A percentile compares a stretch with the other conserved stretches of the same genome.
These are phyloP conservation scores for Oryza nivara DNA, from an alignment of 176 grass and related monocot genomes.

Conservation along the genomic window DNA sequence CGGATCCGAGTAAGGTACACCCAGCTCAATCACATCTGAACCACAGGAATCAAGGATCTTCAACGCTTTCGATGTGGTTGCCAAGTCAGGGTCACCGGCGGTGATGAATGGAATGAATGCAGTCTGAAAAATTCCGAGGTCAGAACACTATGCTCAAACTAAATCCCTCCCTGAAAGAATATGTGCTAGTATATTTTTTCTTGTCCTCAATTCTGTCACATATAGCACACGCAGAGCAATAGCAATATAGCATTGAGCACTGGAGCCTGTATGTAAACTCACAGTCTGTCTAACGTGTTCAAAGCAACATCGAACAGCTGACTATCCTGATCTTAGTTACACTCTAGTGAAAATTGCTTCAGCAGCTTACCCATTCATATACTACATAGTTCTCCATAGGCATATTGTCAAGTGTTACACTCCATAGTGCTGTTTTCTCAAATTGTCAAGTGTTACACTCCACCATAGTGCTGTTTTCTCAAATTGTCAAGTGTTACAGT, in stretches of 20 bases:
- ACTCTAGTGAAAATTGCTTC: not conserved
- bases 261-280: not conserved
- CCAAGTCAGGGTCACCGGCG: slow-evolving; percentile 86
- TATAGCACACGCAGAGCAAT: not conserved
- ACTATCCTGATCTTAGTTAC: not conserved
- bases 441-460: too few relatives aligned
- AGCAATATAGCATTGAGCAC: not conserved
- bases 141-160: not conserved
- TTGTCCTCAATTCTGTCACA: not conserved
- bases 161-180: not conserved
- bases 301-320: not conserved
- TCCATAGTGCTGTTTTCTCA: too few relatives aligned
- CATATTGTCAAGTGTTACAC: not conserved
- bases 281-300: not conserved
- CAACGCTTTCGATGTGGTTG: slow-evolving; percentile 73
- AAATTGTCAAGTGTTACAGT: too few relatives aligned
- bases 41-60: slow-evolving; percentile 84
- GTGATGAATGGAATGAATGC: slow-evolving; percentile 93
- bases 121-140: slow-evolving; percentile 50
- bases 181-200: not conserved
- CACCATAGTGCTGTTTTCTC: too few relatives aligned
- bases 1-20: slow-evolving; percentile 88
- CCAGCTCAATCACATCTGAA: slow-evolving; percentile 84
- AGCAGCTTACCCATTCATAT: not conserved
- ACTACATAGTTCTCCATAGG: not conserved